Evolutionary conservation across 1,284 basidiomycete genomes (phyloP), one percentile per base, ranked within the genome.

Genomic region (Leucoagaricus sp.): DNA sequence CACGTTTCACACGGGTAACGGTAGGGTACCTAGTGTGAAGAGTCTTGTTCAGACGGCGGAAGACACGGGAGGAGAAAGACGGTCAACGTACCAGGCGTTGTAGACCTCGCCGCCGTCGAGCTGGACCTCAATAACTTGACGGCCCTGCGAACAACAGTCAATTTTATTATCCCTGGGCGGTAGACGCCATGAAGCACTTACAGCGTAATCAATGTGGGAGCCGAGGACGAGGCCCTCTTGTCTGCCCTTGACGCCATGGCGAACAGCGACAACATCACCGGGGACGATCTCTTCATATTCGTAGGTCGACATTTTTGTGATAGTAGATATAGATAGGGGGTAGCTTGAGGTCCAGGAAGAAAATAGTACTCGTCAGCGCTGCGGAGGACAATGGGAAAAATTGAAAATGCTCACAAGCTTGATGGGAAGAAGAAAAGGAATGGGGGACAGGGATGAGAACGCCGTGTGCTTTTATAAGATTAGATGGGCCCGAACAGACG

Each of bases 161-260:
- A 21, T 41, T n/a, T 26, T 26, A 10, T 51, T 41, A 36, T 38
- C 2, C 2, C 28, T 51, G 34, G 10, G 7, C 12, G 45, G 31
- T 29, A 44, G 34, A 44, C 28, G 42, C 44, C 28, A 28, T 23
- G n/a, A 15, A 15, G 26, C 13, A 79, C 86, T 63, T 69, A 91
- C 89, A 54, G 78, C 72, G 62, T 78, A 77, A 78, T 92, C 89
- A 55, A 82, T 67, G 72, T 87, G 85, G 31, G 86, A 81, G 44
- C 88, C 88, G 42, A 91, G 74, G 61, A 92, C 89, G 59, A 92
- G 81, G 54, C 90, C 90, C 66, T 92, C 89, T 66, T 79, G 82
- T 61, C 81, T 77, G 63, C 85, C 85, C 62, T 79, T 78, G 36
- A 70, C 51, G 47, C 82, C 82, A 65, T 89, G 81, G 65, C 84